Evolutionary conservation across 208 protist species (phyloP).

Genomic region (Wallacemonas sp.): DNA sequence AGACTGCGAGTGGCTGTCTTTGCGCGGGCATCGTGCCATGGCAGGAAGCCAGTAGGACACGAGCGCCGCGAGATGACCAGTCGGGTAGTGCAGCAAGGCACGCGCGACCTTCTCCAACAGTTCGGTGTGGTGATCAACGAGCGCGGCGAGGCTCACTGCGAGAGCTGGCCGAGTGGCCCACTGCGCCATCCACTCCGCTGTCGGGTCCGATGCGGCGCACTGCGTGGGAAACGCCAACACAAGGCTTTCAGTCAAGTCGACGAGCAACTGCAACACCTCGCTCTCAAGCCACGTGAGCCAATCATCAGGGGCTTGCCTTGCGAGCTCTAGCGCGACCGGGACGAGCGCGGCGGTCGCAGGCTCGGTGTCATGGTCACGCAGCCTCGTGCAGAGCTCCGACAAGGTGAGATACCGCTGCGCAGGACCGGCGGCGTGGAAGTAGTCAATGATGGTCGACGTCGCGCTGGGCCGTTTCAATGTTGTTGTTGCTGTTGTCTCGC

Average conservation of each 20-base stretch:
- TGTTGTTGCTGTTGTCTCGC: neutral
- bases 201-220: conserved; percentile 37
- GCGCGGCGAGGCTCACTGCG: conserved; percentile 15
- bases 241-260: conserved; percentile 28
- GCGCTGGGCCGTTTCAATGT: too few relatives aligned
- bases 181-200: conserved; percentile 39
- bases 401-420: conserved; percentile 4
- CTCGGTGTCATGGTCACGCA: neutral
- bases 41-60: conserved; percentile 22
- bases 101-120: conserved; percentile 3
- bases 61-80: conserved; percentile 14
- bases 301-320: conserved; percentile 26
- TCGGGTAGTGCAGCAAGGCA: conserved; percentile 2
- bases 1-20: too few relatives aligned
- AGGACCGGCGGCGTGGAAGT: conserved; percentile 12
- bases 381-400: neutral
- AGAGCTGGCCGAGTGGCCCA: conserved; percentile 43
- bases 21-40: too few relatives aligned
- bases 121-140: conserved; percentile 10
- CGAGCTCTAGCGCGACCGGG: conserved; percentile 21
- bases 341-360: conserved; percentile 4
- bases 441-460: neutral
- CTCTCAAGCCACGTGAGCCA: conserved; percentile 42
- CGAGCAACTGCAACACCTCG: conserved; percentile 41
- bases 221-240: conserved; percentile 27